phyloP scores from a whole-genome alignment of 163 green algal species.

The Picocystis sp. region DNA sequence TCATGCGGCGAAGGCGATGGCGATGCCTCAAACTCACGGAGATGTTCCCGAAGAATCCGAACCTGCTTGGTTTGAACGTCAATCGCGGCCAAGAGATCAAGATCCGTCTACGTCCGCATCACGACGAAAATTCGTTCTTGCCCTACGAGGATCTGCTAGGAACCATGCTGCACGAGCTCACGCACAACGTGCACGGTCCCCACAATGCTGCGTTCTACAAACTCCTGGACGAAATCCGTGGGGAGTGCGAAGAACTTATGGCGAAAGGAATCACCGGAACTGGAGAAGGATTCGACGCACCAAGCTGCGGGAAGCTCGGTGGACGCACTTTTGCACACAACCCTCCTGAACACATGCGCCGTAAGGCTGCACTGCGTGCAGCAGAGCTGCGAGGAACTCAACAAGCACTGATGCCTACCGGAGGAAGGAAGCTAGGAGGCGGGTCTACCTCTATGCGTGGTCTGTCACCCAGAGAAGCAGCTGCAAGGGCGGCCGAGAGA shows the following conservation, averaged over 20 bases:
- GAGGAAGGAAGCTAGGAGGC: constrained; percentile 29
- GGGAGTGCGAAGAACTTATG: constrained; percentile 69
- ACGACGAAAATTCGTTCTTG: constrained; percentile 31
- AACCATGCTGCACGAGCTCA: constrained; percentile 84
- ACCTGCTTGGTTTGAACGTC: constrained; percentile 55
- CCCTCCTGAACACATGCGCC: constrained; percentile 15
- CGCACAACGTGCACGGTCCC: constrained; percentile 44
- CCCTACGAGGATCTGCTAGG: constrained; percentile 54
- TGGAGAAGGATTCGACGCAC: constrained; percentile 50
- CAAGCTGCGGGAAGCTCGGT: constrained; percentile 37
- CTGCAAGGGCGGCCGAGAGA: constrained; percentile 31
- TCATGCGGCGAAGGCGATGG: constrained; percentile 53
- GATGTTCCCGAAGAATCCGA: constrained; percentile 46
- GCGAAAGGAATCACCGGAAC: constrained; percentile 49
- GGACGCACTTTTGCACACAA: constrained; percentile 33
- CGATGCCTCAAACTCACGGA: constrained; percentile 48
- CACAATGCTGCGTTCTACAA: constrained; percentile 60
- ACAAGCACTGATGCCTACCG: constrained; percentile 34
- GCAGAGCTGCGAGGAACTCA: constrained; percentile 35
- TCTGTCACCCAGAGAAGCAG: constrained; percentile 16
- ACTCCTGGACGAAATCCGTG: constrained; percentile 59
- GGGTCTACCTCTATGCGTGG: background rate
- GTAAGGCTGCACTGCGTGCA: constrained; percentile 23
- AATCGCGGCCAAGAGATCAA: constrained; percentile 37
- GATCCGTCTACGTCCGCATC: constrained; percentile 41